Percentiles rank a stretch among this genome's conserved stretches.
phyloP scores from a whole-genome alignment of 768 basidiomycete species.

The Suillus lakei region DNA sequence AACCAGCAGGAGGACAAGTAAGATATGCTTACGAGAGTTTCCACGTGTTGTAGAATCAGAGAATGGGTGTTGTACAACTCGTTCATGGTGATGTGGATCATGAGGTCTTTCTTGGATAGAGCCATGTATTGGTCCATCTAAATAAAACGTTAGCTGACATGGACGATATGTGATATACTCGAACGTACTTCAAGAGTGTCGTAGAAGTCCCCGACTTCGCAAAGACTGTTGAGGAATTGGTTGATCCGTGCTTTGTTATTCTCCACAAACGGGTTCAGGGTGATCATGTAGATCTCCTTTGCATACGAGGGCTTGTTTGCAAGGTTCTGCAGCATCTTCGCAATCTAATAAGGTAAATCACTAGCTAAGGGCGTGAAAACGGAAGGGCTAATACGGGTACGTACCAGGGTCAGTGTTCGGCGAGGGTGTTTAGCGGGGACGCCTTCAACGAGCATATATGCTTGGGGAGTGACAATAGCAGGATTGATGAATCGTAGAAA shows the following conservation, averaged over 20 bases:
- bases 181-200: conserved; percentile 89
- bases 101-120: conserved; percentile 96
- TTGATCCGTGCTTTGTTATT: conserved; percentile 98
- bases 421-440: conserved; percentile 98
- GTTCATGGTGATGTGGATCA: conserved; percentile 98
- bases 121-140: conserved; percentile 99
- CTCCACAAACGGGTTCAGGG: conserved; percentile 97
- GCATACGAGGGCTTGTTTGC: conserved; percentile 99
- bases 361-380: background rate
- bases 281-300: conserved; percentile 99
- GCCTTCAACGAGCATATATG: conserved; percentile 98
- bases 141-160: background rate
- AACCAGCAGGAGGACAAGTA: background rate
- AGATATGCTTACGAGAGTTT: conserved; percentile 73
- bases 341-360: conserved; percentile 64
- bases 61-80: conserved; percentile 99
- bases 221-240: conserved; percentile 93
- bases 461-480: conserved; percentile 98
- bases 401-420: conserved; percentile 88
- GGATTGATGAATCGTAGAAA: conserved; percentile 99
- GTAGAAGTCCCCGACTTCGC: conserved; percentile 99
- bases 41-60: conserved; percentile 92
- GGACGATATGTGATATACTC: background rate
- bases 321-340: conserved; percentile 99
- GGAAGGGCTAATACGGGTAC: conserved; percentile 17